A percentile compares a stretch with the other conserved stretches of the same genome.
Conservation (phyloP, 306 rosid species). For the Urtica urens region DNA sequence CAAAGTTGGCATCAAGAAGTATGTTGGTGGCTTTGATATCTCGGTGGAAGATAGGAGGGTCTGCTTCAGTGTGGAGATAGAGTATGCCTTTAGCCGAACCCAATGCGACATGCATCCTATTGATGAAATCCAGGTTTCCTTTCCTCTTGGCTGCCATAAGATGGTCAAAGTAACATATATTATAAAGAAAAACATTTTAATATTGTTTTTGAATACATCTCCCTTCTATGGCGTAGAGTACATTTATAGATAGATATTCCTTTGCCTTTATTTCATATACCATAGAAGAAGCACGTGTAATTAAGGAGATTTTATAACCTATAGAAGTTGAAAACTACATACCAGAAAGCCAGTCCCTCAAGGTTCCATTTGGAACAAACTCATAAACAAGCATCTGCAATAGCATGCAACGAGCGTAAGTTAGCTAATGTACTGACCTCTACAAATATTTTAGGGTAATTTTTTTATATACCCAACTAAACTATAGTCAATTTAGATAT, state of each 20-base stretch:
- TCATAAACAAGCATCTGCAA: slow-evolving; percentile 87
- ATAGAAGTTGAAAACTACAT: slow-evolving; percentile 14
- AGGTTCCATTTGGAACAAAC: slow-evolving; percentile 79
- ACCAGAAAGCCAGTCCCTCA: slow-evolving; percentile 81
- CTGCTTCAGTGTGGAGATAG: slow-evolving; percentile 82
- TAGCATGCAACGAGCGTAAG: slow-evolving; percentile 11
- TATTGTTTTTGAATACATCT: no score
- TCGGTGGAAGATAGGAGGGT: slow-evolving; percentile 91
- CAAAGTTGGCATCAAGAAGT: slow-evolving; percentile 55
- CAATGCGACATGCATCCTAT: slow-evolving; percentile 58
- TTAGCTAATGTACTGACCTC: no score
- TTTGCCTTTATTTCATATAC: no score
- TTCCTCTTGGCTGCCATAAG: slow-evolving; percentile 34
- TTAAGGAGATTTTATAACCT: no score
- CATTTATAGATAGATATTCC: no score
- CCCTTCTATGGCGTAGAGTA: no score
- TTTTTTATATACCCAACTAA: no score
- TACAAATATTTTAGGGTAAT: no score
- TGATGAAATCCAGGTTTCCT: slow-evolving; percentile 34
- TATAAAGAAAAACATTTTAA: no score
- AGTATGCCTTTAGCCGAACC: slow-evolving; percentile 81
- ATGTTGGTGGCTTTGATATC: slow-evolving; percentile 88
- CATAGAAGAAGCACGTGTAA: no score
- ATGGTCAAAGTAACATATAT: not conserved
- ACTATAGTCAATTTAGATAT: no score